These are phyloP conservation scores for Jimgerdemannia flammicorona DNA, from an alignment of 192 early-diverging fungal genomes.

Conservation along the genomic window DNA sequence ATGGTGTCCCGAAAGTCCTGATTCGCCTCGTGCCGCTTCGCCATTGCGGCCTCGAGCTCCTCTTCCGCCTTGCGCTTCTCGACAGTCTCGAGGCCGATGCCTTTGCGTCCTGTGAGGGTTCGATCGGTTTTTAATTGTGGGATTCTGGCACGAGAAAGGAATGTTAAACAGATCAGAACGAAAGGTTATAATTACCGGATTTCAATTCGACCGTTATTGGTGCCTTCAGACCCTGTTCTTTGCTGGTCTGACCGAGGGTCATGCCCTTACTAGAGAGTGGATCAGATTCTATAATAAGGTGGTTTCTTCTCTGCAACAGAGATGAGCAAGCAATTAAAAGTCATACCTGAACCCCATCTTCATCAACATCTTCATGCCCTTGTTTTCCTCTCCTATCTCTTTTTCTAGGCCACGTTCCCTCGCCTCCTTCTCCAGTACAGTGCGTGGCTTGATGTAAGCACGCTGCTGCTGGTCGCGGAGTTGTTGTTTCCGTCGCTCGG, in stretches of 20 bases:
- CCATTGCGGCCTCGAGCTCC: conserved; percentile 19
- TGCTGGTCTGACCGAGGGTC: conserved; percentile 25
- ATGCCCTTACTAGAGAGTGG: conserved; percentile 30
- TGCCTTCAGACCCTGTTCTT: conserved; percentile 16
- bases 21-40: conserved; percentile 20
- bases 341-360: conserved; percentile 58
- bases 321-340: not conserved
- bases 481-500: conserved; percentile 33
- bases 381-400: conserved; percentile 41
- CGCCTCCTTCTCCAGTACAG: conserved; percentile 41
- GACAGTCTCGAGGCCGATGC: conserved; percentile 41
- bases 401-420: conserved; percentile 43
- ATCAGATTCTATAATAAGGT: not conserved
- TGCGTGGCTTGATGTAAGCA: conserved; percentile 36
- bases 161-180: not conserved
- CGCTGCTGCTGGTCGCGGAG: conserved; percentile 35
- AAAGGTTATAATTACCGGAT: conserved; percentile 4
- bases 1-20: conserved; percentile 34
- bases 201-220: conserved; percentile 27
- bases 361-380: conserved; percentile 52
- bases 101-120: conserved; percentile 30
- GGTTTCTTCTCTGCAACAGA: not conserved
- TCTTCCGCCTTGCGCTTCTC: conserved; percentile 34
- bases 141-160: not conserved
- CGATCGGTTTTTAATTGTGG: conserved; percentile 3